Evolutionary conservation across 2,329 filamentous ascomycete species (phyloP).

Genomic region (Xylaria digitata): DNA sequence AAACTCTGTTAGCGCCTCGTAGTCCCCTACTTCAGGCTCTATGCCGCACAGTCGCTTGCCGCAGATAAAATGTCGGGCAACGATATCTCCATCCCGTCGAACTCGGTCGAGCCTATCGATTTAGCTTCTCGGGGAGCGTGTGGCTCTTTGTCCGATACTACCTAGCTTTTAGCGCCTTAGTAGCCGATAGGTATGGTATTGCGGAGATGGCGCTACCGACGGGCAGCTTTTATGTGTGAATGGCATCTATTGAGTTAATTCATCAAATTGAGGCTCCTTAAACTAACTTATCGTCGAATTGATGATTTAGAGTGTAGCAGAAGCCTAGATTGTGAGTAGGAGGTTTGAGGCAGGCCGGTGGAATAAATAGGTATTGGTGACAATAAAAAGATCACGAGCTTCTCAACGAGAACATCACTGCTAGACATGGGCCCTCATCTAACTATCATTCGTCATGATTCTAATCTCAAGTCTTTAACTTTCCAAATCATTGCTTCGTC

Average conservation of each 20-base stretch:
- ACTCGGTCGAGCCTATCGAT: constrained; percentile 73
- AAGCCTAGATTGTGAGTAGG: neutral
- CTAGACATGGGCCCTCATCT: neutral
- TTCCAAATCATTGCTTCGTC: rapidly evolving
- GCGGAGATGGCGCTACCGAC: neutral
- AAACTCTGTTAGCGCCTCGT: constrained; percentile 65
- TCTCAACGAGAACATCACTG: neutral
- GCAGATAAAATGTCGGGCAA: constrained; percentile 78
- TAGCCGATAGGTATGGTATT: constrained; percentile 45
- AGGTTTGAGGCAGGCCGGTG: neutral
- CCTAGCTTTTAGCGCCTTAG: constrained; percentile 32
- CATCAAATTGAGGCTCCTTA: neutral
- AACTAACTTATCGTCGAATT: too few relatives aligned
- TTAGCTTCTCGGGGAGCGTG: constrained; percentile 69
- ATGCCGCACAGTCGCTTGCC: constrained; percentile 61
- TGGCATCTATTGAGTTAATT: neutral
- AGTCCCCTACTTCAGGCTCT: constrained; percentile 68
- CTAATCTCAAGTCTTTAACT: neutral
- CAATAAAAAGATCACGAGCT: constrained; percentile 24
- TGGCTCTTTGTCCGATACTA: constrained; percentile 53
- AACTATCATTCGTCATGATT: neutral
- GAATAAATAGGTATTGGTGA: constrained; percentile 21
- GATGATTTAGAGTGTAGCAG: neutral
- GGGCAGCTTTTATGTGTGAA: too few relatives aligned
- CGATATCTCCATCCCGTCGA: constrained; percentile 73